Evolutionary conservation across 352 stramenopile genomes (phyloP).

Genomic region (Halophytophthora batemanensis): DNA sequence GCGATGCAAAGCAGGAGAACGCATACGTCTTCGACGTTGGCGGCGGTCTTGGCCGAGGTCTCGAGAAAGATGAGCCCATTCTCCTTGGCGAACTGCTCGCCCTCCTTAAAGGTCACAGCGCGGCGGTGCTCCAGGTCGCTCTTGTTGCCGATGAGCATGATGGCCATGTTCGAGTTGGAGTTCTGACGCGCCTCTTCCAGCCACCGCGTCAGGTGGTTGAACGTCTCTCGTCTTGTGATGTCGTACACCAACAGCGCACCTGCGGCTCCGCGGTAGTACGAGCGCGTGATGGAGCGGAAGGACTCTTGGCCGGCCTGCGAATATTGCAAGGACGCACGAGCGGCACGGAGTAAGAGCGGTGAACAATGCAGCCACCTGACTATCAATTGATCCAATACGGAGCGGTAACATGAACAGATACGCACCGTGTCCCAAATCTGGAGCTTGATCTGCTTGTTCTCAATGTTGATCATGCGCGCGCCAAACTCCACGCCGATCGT

Average conservation of each 20-base stretch:
- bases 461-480: conserved; percentile 98
- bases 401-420: not conserved
- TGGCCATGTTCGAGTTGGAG: conserved; percentile 98
- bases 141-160: conserved; percentile 99
- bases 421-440: conserved; percentile 97
- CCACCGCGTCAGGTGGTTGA: conserved; percentile 98
- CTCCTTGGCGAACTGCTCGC: conserved; percentile 97
- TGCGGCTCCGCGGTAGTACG: conserved; percentile 98
- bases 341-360: not conserved
- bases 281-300: conserved; percentile 99
- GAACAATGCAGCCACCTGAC: too few species aligned
- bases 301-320: conserved; percentile 96
- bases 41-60: conserved; percentile 98
- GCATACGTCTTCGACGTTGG: conserved; percentile 98
- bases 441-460: conserved; percentile 98
- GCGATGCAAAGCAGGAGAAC: not conserved
- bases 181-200: conserved; percentile 98
- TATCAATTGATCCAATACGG: conserved; percentile 31
- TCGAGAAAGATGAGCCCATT: conserved; percentile 99
- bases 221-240: conserved; percentile 98
- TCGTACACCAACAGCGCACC: conserved; percentile 98
- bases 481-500: conserved; percentile 99
- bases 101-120: conserved; percentile 97
- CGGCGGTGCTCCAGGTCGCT: conserved; percentile 95
- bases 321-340: conserved; percentile 25